Evolutionary conservation across 1,284 basidiomycete genomes (phyloP), one percentile per base, ranked within the genome.

Genomic region (Tilletia walkeri): DNA sequence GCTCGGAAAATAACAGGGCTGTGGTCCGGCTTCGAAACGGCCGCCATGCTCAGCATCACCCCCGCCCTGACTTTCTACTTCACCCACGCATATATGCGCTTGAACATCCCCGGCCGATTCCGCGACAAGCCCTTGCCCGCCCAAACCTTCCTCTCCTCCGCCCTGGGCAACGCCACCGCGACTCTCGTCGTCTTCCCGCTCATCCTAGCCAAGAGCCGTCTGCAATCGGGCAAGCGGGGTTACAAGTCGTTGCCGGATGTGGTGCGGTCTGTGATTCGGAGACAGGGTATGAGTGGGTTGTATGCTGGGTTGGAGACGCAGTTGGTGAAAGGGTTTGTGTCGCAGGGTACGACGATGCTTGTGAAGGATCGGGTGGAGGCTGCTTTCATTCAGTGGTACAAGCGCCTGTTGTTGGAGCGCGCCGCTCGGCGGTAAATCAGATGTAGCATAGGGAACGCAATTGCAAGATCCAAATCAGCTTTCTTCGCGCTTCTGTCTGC

Each of bases 111-210:
- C 0, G 70, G 67, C 67, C 10, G 68, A 30, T 24, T 68, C 69
- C 20, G 65, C 84, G 79, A 30, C 10, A 82, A 84, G 63, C 85
- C 85, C 1, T 78, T 80, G 0, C 78, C 80, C 16, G 4, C 69
- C 2, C 74, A 85, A 30, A 86, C 85, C 0, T 86, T 87, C 75
- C 50, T 85, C 59, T 79, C 84, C 5, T 85, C 82, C 30, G 86
- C 86, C 0, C 71, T 85, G 20, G 86, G 85, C 0, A 85, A 85
- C 70, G 84, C 84, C 2, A 73, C 85, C 36, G 85, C 84, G 50
- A 80, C 79, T 14, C 68, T 84, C 5, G 79, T 83, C 18, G 77
- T 85, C 14, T 85, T 85, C 71, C 84, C 86, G 0, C 76, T 86
- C 24, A 83, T 86, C 45, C 78, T 86, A 50, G 76, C 83, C 70